A percentile compares a stretch with the other conserved stretches of the same genome.
phyloP scores from a whole-genome alignment of 2,329 filamentous ascomycete species.

The Trichophyton verrucosum region DNA sequence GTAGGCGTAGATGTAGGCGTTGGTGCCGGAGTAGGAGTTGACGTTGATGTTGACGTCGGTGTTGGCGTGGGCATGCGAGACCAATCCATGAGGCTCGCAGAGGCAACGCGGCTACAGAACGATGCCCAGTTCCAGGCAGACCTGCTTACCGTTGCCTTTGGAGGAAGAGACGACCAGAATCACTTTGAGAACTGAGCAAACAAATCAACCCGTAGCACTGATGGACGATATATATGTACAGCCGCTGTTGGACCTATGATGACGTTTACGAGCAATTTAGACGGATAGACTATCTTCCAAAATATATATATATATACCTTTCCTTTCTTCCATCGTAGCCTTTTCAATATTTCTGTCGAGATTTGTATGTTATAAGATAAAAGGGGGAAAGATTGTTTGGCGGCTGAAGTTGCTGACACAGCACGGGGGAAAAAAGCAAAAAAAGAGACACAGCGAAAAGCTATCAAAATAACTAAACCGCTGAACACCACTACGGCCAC shows the following conservation, averaged over 20 bases:
- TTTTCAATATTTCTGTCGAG: not conserved
- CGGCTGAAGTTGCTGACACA: not conserved
- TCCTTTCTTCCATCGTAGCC: not conserved
- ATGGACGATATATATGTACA: not conserved
- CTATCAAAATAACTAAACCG: not conserved
- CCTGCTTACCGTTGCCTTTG: slow-evolving; percentile 25
- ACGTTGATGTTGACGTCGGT: slow-evolving; percentile 10
- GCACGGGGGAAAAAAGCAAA: not conserved
- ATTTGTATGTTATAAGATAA: not conserved
- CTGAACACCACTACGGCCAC: too few relatives aligned
- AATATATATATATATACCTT: not conserved
- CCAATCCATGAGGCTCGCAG: slow-evolving; percentile 29
- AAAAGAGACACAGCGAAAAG: not conserved
- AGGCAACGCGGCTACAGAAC: slow-evolving; percentile 22
- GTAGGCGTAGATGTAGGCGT: not conserved
- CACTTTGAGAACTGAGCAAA: not conserved
- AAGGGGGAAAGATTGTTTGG: not conserved
- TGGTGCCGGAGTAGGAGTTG: not conserved
- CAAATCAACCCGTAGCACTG: not conserved
- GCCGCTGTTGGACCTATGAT: not conserved
- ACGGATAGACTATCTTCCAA: not conserved
- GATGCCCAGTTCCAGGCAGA: slow-evolving; percentile 32
- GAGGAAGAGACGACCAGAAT: not conserved
- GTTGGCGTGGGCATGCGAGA: slow-evolving; percentile 23
- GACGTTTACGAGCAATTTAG: not conserved